phyloP scores from a whole-genome alignment of 208 protist species.

The Leishmania guyanensis region DNA sequence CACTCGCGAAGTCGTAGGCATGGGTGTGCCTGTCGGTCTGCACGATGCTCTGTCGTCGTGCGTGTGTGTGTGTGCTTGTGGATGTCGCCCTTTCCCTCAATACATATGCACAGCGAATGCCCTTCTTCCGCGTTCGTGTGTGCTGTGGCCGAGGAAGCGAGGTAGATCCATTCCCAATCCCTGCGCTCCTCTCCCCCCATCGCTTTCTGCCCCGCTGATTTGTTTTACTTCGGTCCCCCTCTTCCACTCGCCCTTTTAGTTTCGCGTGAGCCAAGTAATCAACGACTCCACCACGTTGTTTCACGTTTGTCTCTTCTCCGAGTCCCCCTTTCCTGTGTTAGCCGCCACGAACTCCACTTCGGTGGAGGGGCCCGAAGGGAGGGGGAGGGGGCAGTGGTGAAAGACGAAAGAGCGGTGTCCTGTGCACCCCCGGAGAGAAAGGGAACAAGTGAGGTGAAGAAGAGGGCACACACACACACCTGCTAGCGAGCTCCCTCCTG shows the following conservation, averaged over 20 bases:
- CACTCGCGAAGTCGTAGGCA: too few species aligned
- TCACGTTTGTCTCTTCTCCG: not conserved
- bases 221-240: too few species aligned
- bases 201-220: not conserved
- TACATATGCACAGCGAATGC: too few species aligned
- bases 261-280: not conserved
- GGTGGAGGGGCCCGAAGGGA: not conserved
- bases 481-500: too few species aligned
- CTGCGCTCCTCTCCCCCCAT: not conserved
- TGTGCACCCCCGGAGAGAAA: too few species aligned
- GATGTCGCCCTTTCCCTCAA: not conserved
- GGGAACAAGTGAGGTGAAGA: not conserved
- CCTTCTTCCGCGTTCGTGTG: too few species aligned
- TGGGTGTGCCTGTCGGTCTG: too few species aligned
- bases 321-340: not conserved
- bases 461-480: too few species aligned
- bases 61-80: not conserved
- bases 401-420: too few species aligned
- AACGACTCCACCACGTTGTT: not conserved
- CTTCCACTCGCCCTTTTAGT: not conserved
- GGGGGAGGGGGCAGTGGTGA: too few species aligned
- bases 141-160: not conserved
- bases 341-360: not conserved
- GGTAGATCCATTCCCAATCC: not conserved
- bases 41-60: too few species aligned